Evolutionary conservation across 1,139 yeast genomes (phyloP), one percentile per base, ranked within the genome.

Genomic region (Arxiozyma heterogenica): DNA sequence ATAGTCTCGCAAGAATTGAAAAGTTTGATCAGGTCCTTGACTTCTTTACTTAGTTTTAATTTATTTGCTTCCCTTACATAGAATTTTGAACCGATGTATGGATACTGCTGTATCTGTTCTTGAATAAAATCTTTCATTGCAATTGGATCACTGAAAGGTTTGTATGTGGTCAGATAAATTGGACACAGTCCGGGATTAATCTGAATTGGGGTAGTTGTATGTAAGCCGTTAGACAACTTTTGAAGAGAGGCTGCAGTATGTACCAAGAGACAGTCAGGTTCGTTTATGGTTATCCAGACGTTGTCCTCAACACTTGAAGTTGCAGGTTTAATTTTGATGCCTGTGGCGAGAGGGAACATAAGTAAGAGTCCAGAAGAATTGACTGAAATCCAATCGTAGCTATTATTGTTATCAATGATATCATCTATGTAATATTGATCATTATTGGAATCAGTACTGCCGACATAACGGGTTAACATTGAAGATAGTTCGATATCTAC

Each of bases 241-340:
- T 63, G 59, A 51, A 67, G 51, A 2, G 63, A 30, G 5, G 51
- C 43, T 1, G 70, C 71, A 1, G 68, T 63, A 49, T 67, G 70
- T 7, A 67, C 44, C 51, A 67, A 50, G 1, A 67, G 52, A 53
- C 70, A 65, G 47, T 64, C 63, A 7, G 66, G 65, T 25, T 61
- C 63, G 39, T 63, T 55, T 3, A 65, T 49, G 0, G 58, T 42
- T 6, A 54, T 45, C 71, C 71, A 67, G 17, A 51, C 41, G 41
- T 61, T 64, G 51, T 67, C 66, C 21, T 59, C 60, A 1, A 59
- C 46, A 22, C 63, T 51, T 17, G 57, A 55, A 1, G 64, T 58
- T 3, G 61, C 55, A 1, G 67, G 65, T 46, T 62, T 63, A 45
- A 56, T 61, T 48, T 57, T 60, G 17, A 66, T 59, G 12, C 62